Evolutionary conservation across 306 rosid species (phyloP), one percentile per base, ranked within the genome.

Genomic region (Calophaca sinica): DNA sequence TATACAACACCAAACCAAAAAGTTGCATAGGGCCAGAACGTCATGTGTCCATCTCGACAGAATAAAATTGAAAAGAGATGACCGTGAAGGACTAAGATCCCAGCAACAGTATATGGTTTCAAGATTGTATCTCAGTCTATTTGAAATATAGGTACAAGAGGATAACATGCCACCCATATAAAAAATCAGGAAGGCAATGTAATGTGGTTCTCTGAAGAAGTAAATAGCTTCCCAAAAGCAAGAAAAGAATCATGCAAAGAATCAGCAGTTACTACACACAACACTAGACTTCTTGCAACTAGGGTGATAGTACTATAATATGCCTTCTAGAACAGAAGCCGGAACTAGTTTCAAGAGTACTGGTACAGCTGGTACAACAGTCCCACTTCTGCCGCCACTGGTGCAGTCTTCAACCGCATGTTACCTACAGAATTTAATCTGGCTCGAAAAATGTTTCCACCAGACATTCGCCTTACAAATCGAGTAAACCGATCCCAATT

Each of bases 401-500:
- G 46, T 51, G 82, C 15, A 75, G 86, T 76, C 45, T 83, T 87
- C 60, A 78, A 78, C 50, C 80, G 84, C 8, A 72, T 50, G 38
- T 87, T 83, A 38, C 80, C 80, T 33, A 77, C 85, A 41, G 81
- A 85, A 48, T 84, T 86, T 84, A 93, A 77, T 72, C 88, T 86
- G 90, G 97, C 96, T 77, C 89, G 96, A 85, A 93, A 89, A 78
- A 72, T 74, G 52, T 64, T 89, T 74, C 84, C 84, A 54, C 38
- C 81, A 5, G 97, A 85, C 91, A 93, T 88, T 70, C 87, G 91
- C 88, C 87, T 89, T 85, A 87, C 97, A 69, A 93, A 93, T 62
- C 88, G 97, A 61, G 97, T 83, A 72, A 93, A 91, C 7, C 86
- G 93, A 42, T 82, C 81, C 97, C 97, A 93, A 45, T 84, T 89